These are phyloP conservation scores for Botrytis fabae DNA, from an alignment of 2,329 filamentous ascomycete species.

Conservation along the genomic window DNA sequence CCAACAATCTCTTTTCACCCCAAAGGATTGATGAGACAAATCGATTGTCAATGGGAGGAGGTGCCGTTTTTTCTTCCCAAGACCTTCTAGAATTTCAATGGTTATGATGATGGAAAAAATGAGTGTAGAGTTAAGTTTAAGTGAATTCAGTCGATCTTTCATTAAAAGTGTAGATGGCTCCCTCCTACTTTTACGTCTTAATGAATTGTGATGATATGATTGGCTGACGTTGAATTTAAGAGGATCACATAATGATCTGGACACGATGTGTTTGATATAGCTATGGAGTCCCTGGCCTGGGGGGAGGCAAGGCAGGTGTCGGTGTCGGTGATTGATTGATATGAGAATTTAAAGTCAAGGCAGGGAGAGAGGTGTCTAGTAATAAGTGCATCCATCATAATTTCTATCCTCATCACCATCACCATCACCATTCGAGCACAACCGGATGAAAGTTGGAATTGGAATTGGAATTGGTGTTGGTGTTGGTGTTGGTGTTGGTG, in stretches of 20 bases:
- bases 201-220: neutral
- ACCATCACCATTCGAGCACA: neutral
- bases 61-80: neutral
- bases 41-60: neutral
- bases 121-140: conserved; percentile 9
- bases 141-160: conserved; percentile 6
- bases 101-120: conserved; percentile 4
- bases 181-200: neutral
- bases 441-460: neutral
- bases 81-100: neutral
- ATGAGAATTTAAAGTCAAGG: neutral
- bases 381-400: neutral
- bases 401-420: neutral
- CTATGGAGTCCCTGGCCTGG: neutral
- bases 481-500: neutral
- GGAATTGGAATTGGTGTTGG: too few species aligned
- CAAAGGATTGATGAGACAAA: neutral
- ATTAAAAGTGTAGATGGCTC: neutral
- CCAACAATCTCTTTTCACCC: neutral
- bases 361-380: neutral
- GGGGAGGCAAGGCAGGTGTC: too few species aligned
- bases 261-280: neutral
- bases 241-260: conserved; percentile 2
- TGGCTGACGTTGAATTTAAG: neutral
- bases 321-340: neutral